These are phyloP conservation scores for Alternaria sp. DNA, from an alignment of 2,329 filamentous ascomycete species.

Conservation along the genomic window DNA sequence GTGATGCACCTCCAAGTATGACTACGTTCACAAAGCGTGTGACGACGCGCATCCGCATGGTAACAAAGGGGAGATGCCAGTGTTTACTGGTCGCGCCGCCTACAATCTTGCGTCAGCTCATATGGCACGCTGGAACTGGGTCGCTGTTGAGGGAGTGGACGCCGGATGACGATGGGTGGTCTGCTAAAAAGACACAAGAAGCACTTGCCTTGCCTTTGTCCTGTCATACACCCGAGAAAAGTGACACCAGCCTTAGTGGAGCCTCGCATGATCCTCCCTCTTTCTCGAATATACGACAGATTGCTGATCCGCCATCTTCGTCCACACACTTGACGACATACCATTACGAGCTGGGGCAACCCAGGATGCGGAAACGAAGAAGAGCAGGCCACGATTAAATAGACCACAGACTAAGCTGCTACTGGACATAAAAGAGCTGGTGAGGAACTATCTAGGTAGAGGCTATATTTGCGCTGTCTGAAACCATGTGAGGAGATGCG, in stretches of 20 bases:
- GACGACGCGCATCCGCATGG: conserved; percentile 3
- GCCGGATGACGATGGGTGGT: conserved; percentile 2
- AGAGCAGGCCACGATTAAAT: background rate
- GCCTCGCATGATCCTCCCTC: background rate
- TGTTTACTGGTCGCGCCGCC: conserved; percentile 6
- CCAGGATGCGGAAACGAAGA: background rate
- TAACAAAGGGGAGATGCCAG: conserved; percentile 5
- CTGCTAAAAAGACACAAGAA: background rate
- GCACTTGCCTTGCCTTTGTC: background rate
- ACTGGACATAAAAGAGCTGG: background rate
- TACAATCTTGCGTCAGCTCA: background rate
- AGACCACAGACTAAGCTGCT: background rate
- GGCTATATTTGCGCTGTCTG: background rate
- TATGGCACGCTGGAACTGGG: background rate
- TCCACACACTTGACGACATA: background rate
- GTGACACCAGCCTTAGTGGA: background rate
- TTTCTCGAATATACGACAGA: background rate
- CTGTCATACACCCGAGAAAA: background rate
- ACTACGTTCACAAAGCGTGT: conserved; percentile 2
- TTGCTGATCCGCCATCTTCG: background rate
- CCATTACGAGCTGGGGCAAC: background rate
- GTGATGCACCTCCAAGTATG: conserved; percentile 5
- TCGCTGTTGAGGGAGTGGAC: conserved; percentile 3
- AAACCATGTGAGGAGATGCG: background rate
- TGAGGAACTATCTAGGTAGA: background rate